Evolutionary conservation across 1,139 yeast genomes (phyloP), one percentile per base, ranked within the genome.

Genomic region (Saccharomycopsis hybrid): DNA sequence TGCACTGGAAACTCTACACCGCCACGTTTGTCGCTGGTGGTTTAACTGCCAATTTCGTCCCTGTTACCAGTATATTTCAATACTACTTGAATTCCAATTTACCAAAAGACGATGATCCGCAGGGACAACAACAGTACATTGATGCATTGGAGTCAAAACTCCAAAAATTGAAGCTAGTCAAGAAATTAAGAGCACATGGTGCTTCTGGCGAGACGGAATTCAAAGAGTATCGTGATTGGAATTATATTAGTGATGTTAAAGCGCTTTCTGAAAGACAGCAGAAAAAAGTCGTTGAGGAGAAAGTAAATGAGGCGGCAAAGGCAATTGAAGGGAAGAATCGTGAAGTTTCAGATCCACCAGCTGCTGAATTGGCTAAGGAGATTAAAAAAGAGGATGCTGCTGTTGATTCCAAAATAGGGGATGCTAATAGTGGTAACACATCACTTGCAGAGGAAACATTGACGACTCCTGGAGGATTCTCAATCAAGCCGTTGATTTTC

Each of bases 381-480:
- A 44, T 66, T 58, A 7, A 61, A 60, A n/a, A n/a, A n/a, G n/a
- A n/a, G n/a, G n/a, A n/a, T n/a, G n/a, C n/a, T n/a, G 11, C 61
- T 63, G 53, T 63, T 67, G 7, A 66, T 68, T 28, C 67, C 65
- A 45, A 69, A 73, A 1, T 64, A 18, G 55, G 52, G 37, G 43
- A 51, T 29, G 47, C 72, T 47, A 66, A 71, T 60, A 32, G 61
- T 65, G 9, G 60, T 65, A n/a, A 59, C 62, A 50, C 29, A 9
- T 50, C 51, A 3, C 44, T 52, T 29, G 59, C 72, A 3, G 67
- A 70, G 31, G 65, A 68, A 39, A 65, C 75, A 2, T 60, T 80
- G 44, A 62, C 68, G n/a, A 68, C 67, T 0, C 90, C 95, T 0
- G 96, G 96, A 2, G 95, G 90, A 0, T 74, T 89, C 51, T 75